Percentiles rank a stretch among this genome's conserved stretches.
Conservation (phyloP, 345 rosid genomes). For the Aquilaria malaccensis region DNA sequence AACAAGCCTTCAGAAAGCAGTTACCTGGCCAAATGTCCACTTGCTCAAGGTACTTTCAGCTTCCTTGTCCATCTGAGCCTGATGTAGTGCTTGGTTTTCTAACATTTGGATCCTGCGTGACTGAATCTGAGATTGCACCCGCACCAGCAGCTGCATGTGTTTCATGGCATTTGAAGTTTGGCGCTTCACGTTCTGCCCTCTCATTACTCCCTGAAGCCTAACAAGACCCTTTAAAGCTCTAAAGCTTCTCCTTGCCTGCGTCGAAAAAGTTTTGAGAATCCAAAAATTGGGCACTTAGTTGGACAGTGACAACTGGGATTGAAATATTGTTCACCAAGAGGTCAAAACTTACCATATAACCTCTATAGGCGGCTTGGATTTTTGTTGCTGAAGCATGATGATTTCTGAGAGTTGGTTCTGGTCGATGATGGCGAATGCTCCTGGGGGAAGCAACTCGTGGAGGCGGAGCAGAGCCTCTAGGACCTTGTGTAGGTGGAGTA, state of each 20-base stretch:
- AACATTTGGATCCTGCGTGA: constrained; percentile 88
- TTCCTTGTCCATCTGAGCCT: constrained; percentile 52
- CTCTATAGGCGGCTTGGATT: constrained; percentile 89
- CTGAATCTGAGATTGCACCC: constrained; percentile 95
- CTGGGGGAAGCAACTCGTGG: constrained; percentile 25
- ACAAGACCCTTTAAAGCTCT: constrained; percentile 89
- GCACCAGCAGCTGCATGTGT: constrained; percentile 84
- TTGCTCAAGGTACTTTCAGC: constrained; percentile 49
- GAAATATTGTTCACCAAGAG: background rate
- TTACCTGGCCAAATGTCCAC: constrained; percentile 39
- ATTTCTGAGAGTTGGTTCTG: constrained; percentile 56
- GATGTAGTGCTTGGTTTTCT: constrained; percentile 59
- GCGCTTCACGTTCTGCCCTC: constrained; percentile 86
- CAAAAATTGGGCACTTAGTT: too few relatives aligned
- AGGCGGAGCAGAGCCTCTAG: constrained; percentile 14
- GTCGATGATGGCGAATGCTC: constrained; percentile 27
- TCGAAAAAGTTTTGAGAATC: background rate
- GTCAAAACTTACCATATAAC: constrained; percentile 56
- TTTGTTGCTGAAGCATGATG: constrained; percentile 65
- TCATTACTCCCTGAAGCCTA: constrained; percentile 94
- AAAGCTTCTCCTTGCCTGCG: constrained; percentile 86
- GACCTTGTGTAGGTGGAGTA: too few relatives aligned
- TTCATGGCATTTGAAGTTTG: constrained; percentile 89
- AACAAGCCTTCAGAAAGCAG: constrained; percentile 24
- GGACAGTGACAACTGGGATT: background rate